These are phyloP conservation scores for Exophiala viscosa DNA, from an alignment of 2,329 filamentous ascomycete species.

Conservation along the genomic window DNA sequence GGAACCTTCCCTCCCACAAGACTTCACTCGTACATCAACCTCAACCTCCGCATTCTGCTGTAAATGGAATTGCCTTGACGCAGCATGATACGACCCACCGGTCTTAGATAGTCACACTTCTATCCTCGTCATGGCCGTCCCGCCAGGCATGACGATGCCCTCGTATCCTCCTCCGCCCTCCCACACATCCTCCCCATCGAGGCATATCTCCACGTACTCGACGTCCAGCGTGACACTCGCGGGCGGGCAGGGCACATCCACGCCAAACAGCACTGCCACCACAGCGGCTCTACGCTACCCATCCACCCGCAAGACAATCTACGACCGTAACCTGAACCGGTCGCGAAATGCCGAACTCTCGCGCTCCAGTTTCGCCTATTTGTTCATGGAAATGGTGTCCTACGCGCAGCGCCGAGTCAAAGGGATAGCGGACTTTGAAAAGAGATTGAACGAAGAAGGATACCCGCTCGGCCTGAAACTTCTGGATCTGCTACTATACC, in stretches of 20 bases:
- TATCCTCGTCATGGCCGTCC: conserved; percentile 10
- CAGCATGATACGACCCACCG: too few relatives aligned
- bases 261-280: conserved; percentile 39
- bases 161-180: conserved; percentile 25
- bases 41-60: too few relatives aligned
- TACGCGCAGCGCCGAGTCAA: conserved; percentile 90
- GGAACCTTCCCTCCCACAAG: neutral
- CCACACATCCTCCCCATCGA: conserved; percentile 25
- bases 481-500: conserved; percentile 89
- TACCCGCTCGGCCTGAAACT: conserved; percentile 91
- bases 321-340: conserved; percentile 90
- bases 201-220: conserved; percentile 22
- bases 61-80: too few relatives aligned
- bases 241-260: conserved; percentile 47
- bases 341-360: conserved; percentile 84
- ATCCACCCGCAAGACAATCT: conserved; percentile 94
- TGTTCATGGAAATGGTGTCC: conserved; percentile 94
- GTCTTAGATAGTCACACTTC: neutral
- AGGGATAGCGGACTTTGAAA: conserved; percentile 89
- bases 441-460: conserved; percentile 82
- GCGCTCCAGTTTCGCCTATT: conserved; percentile 88
- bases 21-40: neutral
- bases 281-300: conserved; percentile 69
- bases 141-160: conserved; percentile 8
- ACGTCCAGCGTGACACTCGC: conserved; percentile 11